Conservation (phyloP, 116 monocot species). For the Zostera marina region DNA sequence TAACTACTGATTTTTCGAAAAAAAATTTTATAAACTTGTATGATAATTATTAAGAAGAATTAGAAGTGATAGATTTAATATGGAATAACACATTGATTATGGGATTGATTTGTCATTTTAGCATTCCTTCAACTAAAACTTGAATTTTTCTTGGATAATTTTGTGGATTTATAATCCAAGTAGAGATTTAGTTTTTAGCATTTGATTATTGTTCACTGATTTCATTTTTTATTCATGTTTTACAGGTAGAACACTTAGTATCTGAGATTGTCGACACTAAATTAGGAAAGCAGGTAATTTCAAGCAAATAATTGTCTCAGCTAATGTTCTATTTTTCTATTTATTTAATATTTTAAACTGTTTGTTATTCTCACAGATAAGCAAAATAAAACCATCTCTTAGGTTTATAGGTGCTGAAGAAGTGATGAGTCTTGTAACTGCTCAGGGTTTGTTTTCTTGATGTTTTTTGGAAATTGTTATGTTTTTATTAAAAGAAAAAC, state of each 20-base stretch:
- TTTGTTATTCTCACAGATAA: conserved; percentile 32
- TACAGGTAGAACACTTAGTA: conserved; percentile 82
- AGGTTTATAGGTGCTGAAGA: conserved; percentile 86
- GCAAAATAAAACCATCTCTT: conserved; percentile 72
- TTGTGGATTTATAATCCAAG: no score
- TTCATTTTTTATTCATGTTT: background rate
- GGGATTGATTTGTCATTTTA: background rate
- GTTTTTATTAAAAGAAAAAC: no score
- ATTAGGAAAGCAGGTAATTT: conserved; percentile 79
- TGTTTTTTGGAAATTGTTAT: no score
- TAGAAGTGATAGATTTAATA: background rate
- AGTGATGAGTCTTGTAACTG: conserved; percentile 96
- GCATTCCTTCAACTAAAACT: background rate
- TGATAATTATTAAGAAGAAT: no score
- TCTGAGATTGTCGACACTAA: conserved; percentile 83
- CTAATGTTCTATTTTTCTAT: background rate
- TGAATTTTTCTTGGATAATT: background rate
- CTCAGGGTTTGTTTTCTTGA: conserved; percentile 52
- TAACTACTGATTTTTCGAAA: no score
- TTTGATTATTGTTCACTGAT: no score
- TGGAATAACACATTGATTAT: background rate
- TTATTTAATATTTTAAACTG: no score
- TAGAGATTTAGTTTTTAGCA: no score
- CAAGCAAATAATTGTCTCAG: background rate
- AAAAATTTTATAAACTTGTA: no score